A percentile compares a stretch with the other conserved stretches of the same genome.
These are phyloP conservation scores for Fusarium proliferatum DNA, from an alignment of 2,329 filamentous ascomycete genomes.

Conservation along the genomic window DNA sequence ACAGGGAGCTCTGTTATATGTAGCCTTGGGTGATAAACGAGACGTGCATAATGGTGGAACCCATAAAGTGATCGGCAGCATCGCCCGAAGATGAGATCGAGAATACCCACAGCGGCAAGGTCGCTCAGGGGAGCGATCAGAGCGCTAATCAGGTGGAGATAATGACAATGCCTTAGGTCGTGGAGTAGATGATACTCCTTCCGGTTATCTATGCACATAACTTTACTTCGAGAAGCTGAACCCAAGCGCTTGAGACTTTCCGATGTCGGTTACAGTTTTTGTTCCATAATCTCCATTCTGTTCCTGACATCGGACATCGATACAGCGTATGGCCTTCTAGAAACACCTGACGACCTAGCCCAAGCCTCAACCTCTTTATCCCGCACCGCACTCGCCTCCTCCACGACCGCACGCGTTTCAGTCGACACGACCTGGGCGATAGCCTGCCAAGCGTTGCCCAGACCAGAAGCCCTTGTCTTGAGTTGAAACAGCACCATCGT, in stretches of 20 bases:
- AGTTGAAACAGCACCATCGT: not conserved
- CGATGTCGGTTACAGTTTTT: not conserved
- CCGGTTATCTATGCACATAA: accelerated
- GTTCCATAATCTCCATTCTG: not conserved
- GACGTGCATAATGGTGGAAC: not conserved
- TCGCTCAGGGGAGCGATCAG: not conserved
- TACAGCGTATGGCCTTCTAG: not conserved
- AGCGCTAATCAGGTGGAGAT: not conserved
- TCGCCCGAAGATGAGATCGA: not conserved
- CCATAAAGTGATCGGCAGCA: not conserved
- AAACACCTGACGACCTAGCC: not conserved
- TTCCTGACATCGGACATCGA: too few species aligned
- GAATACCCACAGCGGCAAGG: not conserved
- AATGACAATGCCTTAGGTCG: too few species aligned
- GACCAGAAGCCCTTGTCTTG: not conserved
- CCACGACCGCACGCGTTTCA: conserved; percentile 16
- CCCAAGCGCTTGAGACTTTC: too few species aligned
- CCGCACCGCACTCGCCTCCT: not conserved
- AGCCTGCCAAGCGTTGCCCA: conserved; percentile 25
- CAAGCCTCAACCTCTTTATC: conserved; percentile 14
- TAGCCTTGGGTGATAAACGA: not conserved
- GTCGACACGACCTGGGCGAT: conserved; percentile 15
- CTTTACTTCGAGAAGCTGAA: accelerated
- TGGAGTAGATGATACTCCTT: not conserved
- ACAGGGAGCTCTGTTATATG: not conserved